Evolutionary conservation across 805 yeast genomes (phyloP).

Genomic region (Candida dajiaensis): DNA sequence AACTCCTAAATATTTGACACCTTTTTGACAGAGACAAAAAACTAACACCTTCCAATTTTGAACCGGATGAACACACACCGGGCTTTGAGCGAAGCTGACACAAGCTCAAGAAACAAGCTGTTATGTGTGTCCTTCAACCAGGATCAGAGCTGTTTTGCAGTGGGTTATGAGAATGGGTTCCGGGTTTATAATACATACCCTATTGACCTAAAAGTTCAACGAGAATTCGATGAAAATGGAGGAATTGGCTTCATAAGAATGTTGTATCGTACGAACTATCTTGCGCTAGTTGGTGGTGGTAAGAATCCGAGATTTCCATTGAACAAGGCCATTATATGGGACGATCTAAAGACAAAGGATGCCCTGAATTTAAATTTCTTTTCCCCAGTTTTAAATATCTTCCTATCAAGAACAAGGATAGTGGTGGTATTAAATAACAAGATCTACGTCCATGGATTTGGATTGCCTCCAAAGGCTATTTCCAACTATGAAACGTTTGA

Average conservation of each 20-base stretch:
- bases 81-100: not conserved
- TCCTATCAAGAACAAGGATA: slow-evolving; percentile 68
- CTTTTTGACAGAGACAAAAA: not conserved
- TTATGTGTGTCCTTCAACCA: slow-evolving; percentile 56
- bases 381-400: slow-evolving; percentile 68
- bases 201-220: slow-evolving; percentile 63
- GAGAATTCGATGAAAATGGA: slow-evolving; percentile 36
- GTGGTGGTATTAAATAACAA: slow-evolving; percentile 64
- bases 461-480: slow-evolving; percentile 68
- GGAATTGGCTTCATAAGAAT: slow-evolving; percentile 77
- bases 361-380: slow-evolving; percentile 70
- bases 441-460: slow-evolving; percentile 73
- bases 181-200: slow-evolving; percentile 86
- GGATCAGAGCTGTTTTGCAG: slow-evolving; percentile 85
- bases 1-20: not conserved
- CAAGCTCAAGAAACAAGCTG: slow-evolving; percentile 3
- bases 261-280: slow-evolving; percentile 87
- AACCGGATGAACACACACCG: not conserved
- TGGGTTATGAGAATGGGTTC: slow-evolving; percentile 78
- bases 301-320: slow-evolving; percentile 68
- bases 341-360: slow-evolving; percentile 73
- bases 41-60: not conserved
- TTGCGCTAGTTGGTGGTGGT: slow-evolving; percentile 91
- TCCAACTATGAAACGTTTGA: slow-evolving; percentile 24
- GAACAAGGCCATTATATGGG: slow-evolving; percentile 86